phyloP scores from a whole-genome alignment of 129 eudicot species.

The Chrysanthemum seticuspe region DNA sequence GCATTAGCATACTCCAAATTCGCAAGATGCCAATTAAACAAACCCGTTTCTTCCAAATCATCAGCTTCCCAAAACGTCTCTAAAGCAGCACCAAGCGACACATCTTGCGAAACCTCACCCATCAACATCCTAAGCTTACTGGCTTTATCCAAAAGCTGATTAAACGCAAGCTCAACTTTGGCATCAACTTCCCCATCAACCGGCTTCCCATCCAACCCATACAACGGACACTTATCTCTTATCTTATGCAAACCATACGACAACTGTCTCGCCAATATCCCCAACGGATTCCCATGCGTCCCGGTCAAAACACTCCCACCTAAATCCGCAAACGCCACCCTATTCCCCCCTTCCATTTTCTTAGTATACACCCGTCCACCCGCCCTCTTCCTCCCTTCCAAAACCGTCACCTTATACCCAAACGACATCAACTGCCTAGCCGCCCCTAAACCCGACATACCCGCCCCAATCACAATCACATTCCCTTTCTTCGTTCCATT shows the following conservation, averaged over 20 bases:
- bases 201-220: conserved; percentile 67
- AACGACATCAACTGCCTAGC: conserved; percentile 86
- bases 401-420: conserved; percentile 88
- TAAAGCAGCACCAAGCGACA: conserved; percentile 95
- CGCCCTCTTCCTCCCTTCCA: conserved; percentile 90
- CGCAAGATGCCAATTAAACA: conserved; percentile 96
- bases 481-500: conserved; percentile 33
- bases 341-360: conserved; percentile 66
- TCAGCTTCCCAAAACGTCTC: conserved; percentile 70
- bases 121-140: conserved; percentile 75
- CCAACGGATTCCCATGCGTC: conserved; percentile 93
- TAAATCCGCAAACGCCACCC: conserved; percentile 79
- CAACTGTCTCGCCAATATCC: conserved; percentile 88
- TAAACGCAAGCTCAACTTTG: conserved; percentile 70
- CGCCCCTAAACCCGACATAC: conserved; percentile 92
- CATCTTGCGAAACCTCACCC: conserved; percentile 97
- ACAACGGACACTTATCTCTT: conserved; percentile 92
- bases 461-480: conserved; percentile 91
- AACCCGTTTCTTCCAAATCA: conserved; percentile 57
- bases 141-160: conserved; percentile 74
- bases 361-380: conserved; percentile 90
- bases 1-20: conserved; percentile 97
- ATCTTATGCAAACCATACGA: conserved; percentile 76
- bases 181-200: conserved; percentile 71
- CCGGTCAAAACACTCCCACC: conserved; percentile 99